These are phyloP conservation scores for Yamadazyma friedrichii DNA, from an alignment of 1,139 yeast species.

Conservation along the genomic window DNA sequence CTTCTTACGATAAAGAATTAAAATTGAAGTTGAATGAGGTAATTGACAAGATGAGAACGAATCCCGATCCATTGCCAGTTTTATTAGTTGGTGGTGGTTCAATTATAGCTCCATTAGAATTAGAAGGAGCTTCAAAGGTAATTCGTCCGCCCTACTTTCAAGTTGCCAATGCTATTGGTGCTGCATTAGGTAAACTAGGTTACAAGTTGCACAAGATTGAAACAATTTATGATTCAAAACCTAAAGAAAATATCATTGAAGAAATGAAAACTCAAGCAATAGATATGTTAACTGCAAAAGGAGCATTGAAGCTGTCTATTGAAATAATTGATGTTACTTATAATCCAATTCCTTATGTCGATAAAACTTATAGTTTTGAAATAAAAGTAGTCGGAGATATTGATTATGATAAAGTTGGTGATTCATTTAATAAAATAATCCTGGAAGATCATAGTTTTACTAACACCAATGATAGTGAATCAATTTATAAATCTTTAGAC, in stretches of 20 bases:
- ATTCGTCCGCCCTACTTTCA: slow-evolving; percentile 33
- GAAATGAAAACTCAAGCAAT: slow-evolving; percentile 22
- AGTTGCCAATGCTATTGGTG: slow-evolving; percentile 48
- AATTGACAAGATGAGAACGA: slow-evolving; percentile 40
- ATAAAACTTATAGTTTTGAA: slow-evolving; percentile 28
- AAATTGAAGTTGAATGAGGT: slow-evolving; percentile 28
- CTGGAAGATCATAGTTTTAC: slow-evolving; percentile 6
- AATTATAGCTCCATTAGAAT: slow-evolving; percentile 31
- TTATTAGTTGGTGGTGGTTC: slow-evolving; percentile 47
- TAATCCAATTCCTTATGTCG: slow-evolving; percentile 42
- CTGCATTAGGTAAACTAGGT: slow-evolving; percentile 43
- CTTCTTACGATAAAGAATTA: slow-evolving; percentile 19
- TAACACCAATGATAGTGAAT: slow-evolving; percentile 8
- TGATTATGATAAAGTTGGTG: slow-evolving; percentile 26
- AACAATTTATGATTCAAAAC: slow-evolving; percentile 12
- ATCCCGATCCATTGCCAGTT: slow-evolving; percentile 41
- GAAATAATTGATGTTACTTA: slow-evolving; percentile 27
- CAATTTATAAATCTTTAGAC: slow-evolving; percentile 5
- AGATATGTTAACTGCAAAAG: slow-evolving; percentile 21
- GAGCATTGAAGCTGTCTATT: slow-evolving; percentile 29
- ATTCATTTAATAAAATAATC: slow-evolving; percentile 9
- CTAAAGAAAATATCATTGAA: slow-evolving; percentile 21
- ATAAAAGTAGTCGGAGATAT: slow-evolving; percentile 41
- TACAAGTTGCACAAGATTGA: slow-evolving; percentile 19
- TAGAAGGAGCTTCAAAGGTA: slow-evolving; percentile 40